A percentile compares a stretch with the other conserved stretches of the same genome.
Conservation (phyloP, 1,139 yeast species). For the Zygosaccharomyces pseudobailii region DNA sequence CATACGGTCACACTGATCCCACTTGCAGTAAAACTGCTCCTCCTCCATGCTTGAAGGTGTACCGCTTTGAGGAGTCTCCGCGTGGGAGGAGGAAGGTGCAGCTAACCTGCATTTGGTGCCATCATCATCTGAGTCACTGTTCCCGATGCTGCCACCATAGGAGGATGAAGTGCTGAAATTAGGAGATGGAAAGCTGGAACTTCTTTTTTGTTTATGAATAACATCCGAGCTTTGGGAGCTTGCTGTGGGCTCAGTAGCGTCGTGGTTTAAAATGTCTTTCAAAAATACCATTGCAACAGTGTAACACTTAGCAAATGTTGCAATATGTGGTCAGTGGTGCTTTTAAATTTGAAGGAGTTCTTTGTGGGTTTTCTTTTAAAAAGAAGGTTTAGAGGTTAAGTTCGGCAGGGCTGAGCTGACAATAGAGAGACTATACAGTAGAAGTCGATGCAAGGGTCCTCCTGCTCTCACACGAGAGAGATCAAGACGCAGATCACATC, state of each 20-base stretch:
- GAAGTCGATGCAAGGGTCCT: background rate
- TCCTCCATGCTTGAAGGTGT: conserved; percentile 15
- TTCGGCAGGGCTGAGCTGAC: background rate
- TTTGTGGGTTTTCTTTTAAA: background rate
- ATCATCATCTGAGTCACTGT: conserved; percentile 9
- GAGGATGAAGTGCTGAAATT: conserved; percentile 9
- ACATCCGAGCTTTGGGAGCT: conserved; percentile 1
- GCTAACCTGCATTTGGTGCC: conserved; percentile 5
- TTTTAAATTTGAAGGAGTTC: background rate
- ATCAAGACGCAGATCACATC: background rate
- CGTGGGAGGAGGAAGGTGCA: conserved; percentile 9
- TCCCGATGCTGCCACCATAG: conserved; percentile 7
- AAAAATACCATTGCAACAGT: conserved; percentile 15
- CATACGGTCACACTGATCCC: conserved; percentile 58
- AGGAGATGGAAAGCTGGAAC: conserved; percentile 10
- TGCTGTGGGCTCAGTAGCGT: conserved; percentile 6
- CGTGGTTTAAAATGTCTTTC: conserved; percentile 21
- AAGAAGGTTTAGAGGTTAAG: background rate
- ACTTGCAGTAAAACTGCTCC: conserved; percentile 51
- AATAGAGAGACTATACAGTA: background rate
- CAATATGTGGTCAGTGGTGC: background rate
- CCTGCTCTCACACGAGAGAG: background rate
- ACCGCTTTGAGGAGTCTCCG: conserved; percentile 13
- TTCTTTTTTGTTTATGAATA: background rate
- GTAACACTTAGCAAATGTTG: no score